Evolutionary conservation across 345 rosid species (phyloP).

Genomic region (Adansonia digitata): DNA sequence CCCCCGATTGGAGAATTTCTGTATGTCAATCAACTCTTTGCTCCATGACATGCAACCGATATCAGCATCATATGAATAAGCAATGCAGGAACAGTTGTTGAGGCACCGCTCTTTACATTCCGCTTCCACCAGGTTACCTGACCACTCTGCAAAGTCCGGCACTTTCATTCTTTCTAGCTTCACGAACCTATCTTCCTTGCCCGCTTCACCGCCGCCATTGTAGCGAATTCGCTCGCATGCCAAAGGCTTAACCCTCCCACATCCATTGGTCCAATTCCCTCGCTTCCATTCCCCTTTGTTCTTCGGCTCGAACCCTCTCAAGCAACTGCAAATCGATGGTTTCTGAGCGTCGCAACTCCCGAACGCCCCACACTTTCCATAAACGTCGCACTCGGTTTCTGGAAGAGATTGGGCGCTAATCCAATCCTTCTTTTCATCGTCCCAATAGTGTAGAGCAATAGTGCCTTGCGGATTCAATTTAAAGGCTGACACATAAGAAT

Average conservation of each 20-base stretch:
- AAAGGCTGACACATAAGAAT: conserved; percentile 3
- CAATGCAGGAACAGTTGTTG: conserved; percentile 45
- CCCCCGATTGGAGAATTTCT: conserved; percentile 27
- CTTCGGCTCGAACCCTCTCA: conserved; percentile 47
- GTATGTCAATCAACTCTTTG: conserved; percentile 34
- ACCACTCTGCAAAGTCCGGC: conserved; percentile 33
- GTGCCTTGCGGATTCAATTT: conserved; percentile 35
- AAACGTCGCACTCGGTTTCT: conserved; percentile 32
- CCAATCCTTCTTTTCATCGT: conserved; percentile 18
- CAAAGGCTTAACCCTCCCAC: conserved; percentile 33
- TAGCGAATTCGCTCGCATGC: conserved; percentile 27
- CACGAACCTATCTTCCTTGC: conserved; percentile 37
- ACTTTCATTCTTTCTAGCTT: conserved; percentile 24
- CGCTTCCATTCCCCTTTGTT: conserved; percentile 31
- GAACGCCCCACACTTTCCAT: conserved; percentile 44
- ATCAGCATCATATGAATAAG: conserved; percentile 39
- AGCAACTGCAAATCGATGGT: conserved; percentile 45
- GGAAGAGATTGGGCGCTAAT: background rate
- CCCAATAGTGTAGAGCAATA: conserved; percentile 11
- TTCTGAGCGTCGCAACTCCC: conserved; percentile 27
- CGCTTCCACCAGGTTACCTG: conserved; percentile 6
- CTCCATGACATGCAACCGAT: conserved; percentile 50
- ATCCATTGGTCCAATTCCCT: conserved; percentile 45
- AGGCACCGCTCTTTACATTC: conserved; percentile 34
- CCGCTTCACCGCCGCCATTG: conserved; percentile 19